phyloP scores from a whole-genome alignment of 805 yeast species.

The Starmerella riodocensis region DNA sequence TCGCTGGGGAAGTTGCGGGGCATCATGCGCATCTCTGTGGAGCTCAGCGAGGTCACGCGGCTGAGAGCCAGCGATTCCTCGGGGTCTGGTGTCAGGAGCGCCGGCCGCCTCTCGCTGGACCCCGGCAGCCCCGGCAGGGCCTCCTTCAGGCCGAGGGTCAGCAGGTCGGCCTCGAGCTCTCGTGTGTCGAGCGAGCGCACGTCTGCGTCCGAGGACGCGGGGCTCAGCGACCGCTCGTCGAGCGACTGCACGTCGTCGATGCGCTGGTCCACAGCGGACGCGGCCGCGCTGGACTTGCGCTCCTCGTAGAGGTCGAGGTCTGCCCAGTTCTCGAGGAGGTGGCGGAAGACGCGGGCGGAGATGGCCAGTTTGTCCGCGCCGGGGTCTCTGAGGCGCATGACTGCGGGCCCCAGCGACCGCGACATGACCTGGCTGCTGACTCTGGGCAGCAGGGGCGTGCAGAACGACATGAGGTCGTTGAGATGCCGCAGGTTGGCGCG shows the following conservation, averaged over 20 bases:
- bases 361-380: constrained; percentile 38
- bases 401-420: constrained; percentile 39
- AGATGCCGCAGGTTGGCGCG: constrained; percentile 6
- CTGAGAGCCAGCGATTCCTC: background rate
- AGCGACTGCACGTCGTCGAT: too few species aligned
- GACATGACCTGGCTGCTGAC: constrained; percentile 24
- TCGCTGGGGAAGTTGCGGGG: constrained; percentile 17
- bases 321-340: constrained; percentile 35
- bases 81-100: too few species aligned
- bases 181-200: too few species aligned
- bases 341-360: constrained; percentile 42
- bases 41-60: background rate
- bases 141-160: too few species aligned
- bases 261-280: too few species aligned
- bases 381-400: constrained; percentile 40
- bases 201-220: too few species aligned
- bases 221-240: too few species aligned
- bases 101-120: too few species aligned
- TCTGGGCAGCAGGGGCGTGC: background rate
- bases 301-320: background rate
- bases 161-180: too few species aligned
- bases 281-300: background rate
- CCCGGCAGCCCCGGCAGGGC: too few species aligned
- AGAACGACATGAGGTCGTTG: constrained; percentile 3
- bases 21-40: background rate